Conservation (phyloP, 257 asterid species). For the Perilla frutescens region DNA sequence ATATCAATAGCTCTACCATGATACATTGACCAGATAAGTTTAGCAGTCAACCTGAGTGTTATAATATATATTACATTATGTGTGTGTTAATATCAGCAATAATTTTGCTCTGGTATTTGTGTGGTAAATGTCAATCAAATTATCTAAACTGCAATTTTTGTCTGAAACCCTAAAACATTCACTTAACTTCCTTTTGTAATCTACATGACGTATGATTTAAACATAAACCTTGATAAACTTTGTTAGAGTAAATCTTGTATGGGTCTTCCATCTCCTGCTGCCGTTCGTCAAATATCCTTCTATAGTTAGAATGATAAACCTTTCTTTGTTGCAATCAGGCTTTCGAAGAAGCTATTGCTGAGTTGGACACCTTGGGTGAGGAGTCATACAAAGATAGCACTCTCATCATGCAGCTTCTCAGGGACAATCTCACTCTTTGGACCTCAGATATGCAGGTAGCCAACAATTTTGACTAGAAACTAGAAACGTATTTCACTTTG, state of each 20-base stretch:
- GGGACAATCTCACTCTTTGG: conserved; percentile 80
- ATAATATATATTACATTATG: not conserved
- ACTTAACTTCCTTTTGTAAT: not conserved
- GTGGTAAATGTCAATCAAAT: not conserved
- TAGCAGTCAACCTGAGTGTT: not conserved
- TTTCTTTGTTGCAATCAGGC: conserved; percentile 46
- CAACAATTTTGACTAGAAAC: conserved; percentile 12
- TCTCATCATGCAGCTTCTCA: conserved; percentile 69
- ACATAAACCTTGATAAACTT: not conserved
- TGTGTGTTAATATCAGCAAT: not conserved
- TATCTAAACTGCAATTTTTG: not conserved
- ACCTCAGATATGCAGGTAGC: conserved; percentile 73
- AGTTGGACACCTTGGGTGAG: conserved; percentile 67
- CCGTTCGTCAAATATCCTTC: not conserved
- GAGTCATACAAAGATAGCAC: conserved; percentile 78
- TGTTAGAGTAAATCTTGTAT: not conserved
- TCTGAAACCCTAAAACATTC: conserved; percentile 8
- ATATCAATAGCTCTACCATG: not conserved
- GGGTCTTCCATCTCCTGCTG: not conserved
- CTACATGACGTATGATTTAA: not conserved
- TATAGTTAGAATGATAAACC: not conserved
- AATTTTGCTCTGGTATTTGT: not conserved
- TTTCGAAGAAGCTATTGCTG: conserved; percentile 73
- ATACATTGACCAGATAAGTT: conserved; percentile 4
- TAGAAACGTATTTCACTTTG: not conserved